Conservation (phyloP, 2,329 filamentous ascomycete genomes). For the Fusarium anthophilum region DNA sequence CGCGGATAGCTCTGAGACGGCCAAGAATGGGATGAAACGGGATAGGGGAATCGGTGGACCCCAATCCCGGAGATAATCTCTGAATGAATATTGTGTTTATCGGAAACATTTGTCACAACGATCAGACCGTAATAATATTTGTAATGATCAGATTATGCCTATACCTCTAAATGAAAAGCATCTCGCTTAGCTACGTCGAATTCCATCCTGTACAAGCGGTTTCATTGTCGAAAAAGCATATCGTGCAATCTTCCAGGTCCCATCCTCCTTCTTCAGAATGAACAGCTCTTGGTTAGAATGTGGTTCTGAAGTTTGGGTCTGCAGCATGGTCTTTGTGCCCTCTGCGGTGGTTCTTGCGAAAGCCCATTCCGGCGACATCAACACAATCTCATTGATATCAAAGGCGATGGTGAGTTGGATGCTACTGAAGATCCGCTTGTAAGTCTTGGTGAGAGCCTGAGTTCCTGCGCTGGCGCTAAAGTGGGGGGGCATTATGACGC, state of each 20-base stretch:
- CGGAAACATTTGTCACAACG: neutral
- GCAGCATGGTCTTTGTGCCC: neutral
- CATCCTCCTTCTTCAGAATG: neutral
- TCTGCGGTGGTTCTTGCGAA: neutral
- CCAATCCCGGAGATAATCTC: neutral
- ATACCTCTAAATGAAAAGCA: fast-evolving
- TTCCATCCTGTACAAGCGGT: neutral
- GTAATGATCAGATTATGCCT: neutral
- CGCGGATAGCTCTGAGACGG: neutral
- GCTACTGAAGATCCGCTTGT: neutral
- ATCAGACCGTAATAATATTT: neutral
- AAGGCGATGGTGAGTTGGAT: neutral
- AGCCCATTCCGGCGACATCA: neutral
- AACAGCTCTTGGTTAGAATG: neutral
- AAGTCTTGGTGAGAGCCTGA: fast-evolving
- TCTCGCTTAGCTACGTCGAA: neutral
- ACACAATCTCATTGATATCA: neutral
- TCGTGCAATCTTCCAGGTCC: neutral
- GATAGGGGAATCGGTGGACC: neutral
- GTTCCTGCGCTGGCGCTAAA: neutral
- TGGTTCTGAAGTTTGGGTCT: neutral
- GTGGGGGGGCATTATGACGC: neutral
- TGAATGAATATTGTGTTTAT: neutral
- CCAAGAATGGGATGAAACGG: neutral
- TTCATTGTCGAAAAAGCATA: neutral